These are phyloP conservation scores for Botrytis fragariae DNA, from an alignment of 2,329 filamentous ascomycete species.

Conservation along the genomic window DNA sequence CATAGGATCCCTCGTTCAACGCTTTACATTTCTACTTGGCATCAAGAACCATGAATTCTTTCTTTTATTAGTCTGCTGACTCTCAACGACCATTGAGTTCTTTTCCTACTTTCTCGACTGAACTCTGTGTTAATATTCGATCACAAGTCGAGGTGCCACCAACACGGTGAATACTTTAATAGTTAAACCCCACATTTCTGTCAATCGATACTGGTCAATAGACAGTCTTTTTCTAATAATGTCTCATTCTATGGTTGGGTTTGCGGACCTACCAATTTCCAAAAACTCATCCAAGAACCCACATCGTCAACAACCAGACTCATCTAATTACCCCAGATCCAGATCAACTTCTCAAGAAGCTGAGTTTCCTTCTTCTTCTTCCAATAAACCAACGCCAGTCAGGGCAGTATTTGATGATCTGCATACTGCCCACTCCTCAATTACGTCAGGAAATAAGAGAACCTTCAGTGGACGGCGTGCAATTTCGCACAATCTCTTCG, in stretches of 20 bases:
- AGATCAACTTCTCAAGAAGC: conserved; percentile 16
- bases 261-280: not conserved
- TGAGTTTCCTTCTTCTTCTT: not conserved
- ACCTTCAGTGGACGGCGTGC: conserved; percentile 17
- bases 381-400: conserved; percentile 26
- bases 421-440: conserved; percentile 33
- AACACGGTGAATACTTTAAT: not conserved
- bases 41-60: not conserved
- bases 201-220: not conserved
- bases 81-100: not conserved
- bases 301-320: not conserved
- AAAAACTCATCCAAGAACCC: conserved; percentile 7
- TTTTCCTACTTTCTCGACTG: not conserved
- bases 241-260: conserved; percentile 8
- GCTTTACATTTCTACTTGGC: not conserved
- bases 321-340: conserved; percentile 5
- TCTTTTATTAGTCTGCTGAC: not conserved
- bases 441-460: conserved; percentile 33
- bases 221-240: not conserved
- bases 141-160: not conserved
- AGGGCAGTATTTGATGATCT: conserved; percentile 35
- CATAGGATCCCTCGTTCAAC: not conserved
- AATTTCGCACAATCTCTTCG: conserved; percentile 17
- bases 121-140: not conserved
- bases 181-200: not conserved